Evolutionary conservation across 257 asterid genomes (phyloP).

Genomic region (Ophiorrhiza pumila): DNA sequence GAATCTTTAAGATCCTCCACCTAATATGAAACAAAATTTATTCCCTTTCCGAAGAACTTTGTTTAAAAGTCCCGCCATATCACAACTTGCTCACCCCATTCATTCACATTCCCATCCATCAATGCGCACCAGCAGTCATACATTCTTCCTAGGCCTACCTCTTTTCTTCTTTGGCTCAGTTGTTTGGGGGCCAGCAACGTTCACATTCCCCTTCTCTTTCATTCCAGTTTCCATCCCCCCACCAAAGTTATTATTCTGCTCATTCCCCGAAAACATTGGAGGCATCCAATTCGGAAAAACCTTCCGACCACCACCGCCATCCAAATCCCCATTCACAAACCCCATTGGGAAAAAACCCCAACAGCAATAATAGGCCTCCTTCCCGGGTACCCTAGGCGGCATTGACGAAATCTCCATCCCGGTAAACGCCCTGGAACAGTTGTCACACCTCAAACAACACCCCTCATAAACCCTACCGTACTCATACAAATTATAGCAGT

Average conservation of each 20-base stretch:
- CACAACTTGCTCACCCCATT: background rate
- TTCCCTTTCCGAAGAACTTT: background rate
- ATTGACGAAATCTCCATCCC: conserved; percentile 52
- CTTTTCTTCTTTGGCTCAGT: conserved; percentile 51
- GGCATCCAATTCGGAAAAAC: conserved; percentile 79
- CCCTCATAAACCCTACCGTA: conserved; percentile 60
- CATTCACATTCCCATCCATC: background rate
- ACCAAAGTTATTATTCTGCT: background rate
- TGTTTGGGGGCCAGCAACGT: background rate
- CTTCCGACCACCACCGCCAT: conserved; percentile 15
- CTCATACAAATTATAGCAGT: conserved; percentile 79
- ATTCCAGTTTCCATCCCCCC: conserved; percentile 7
- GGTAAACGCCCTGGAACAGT: conserved; percentile 70
- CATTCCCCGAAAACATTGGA: conserved; percentile 37
- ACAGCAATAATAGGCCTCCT: conserved; percentile 79
- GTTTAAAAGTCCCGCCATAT: background rate
- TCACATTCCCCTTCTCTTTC: conserved; percentile 2
- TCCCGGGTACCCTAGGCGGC: conserved; percentile 85
- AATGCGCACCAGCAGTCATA: background rate
- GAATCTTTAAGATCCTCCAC: background rate
- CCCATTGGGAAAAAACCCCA: conserved; percentile 93
- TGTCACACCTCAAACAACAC: conserved; percentile 73
- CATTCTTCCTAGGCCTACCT: conserved; percentile 68
- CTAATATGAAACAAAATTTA: background rate
- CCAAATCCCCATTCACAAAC: conserved; percentile 36